Percentiles rank a stretch among this genome's conserved stretches.
phyloP scores from a whole-genome alignment of 1,284 basidiomycete genomes.

The Agroathelia rolfsii region DNA sequence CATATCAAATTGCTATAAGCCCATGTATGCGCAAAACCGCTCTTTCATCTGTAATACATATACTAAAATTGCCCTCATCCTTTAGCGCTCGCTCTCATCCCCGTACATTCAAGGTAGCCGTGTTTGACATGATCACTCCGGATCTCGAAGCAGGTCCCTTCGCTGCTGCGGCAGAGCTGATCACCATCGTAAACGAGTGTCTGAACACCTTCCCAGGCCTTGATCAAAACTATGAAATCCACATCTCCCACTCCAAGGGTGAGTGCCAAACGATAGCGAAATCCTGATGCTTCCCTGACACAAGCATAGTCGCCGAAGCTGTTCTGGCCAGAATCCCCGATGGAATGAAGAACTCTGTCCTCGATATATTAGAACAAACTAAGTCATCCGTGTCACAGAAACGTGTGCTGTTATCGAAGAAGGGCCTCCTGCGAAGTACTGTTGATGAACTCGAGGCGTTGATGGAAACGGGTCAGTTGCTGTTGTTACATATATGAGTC shows the following conservation, averaged over 20 bases:
- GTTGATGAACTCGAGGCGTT: conserved; percentile 65
- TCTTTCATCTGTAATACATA: not conserved
- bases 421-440: conserved; percentile 49
- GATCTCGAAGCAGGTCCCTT: conserved; percentile 50
- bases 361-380: conserved; percentile 52
- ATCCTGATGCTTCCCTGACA: conserved; percentile 1
- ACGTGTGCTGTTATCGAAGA: conserved; percentile 54
- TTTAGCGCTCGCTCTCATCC: conserved; percentile 57
- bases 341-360: conserved; percentile 38
- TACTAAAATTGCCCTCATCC: conserved; percentile 2
- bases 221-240: conserved; percentile 54
- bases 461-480: conserved; percentile 43
- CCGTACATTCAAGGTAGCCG: conserved; percentile 56
- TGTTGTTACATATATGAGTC: conserved; percentile 8
- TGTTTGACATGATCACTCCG: conserved; percentile 72
- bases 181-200: conserved; percentile 55
- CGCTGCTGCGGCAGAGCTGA: conserved; percentile 60
- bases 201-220: conserved; percentile 64
- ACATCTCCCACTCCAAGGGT: conserved; percentile 69
- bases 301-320: conserved; percentile 47
- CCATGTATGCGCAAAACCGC: conserved; percentile 36
- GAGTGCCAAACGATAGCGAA: conserved; percentile 18
- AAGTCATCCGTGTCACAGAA: conserved; percentile 62
- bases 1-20: conserved; percentile 63
- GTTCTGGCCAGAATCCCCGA: conserved; percentile 49